These are phyloP conservation scores for Mentha longifolia DNA, from an alignment of 257 asterid species.

Conservation along the genomic window DNA sequence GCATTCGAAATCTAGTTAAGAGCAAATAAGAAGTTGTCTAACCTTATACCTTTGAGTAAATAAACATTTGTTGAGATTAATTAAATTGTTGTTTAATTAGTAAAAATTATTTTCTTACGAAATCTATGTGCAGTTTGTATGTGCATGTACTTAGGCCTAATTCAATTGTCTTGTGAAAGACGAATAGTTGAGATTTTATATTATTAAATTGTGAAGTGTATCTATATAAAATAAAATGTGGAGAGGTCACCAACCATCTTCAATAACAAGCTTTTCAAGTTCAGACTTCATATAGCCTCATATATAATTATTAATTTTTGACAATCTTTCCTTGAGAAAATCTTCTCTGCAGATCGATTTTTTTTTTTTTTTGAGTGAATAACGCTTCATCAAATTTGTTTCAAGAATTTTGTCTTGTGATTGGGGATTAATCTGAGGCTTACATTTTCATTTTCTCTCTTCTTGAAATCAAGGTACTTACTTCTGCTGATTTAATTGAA, in stretches of 20 bases:
- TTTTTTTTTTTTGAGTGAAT: no score
- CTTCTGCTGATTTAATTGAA: background rate
- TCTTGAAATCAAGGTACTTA: conserved; percentile 5
- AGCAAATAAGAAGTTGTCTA: conserved; percentile 18
- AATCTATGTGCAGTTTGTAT: conserved; percentile 6
- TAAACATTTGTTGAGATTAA: background rate
- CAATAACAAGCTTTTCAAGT: conserved; percentile 31
- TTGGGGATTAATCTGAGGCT: background rate
- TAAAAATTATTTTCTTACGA: background rate
- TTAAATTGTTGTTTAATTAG: background rate
- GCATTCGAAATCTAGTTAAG: background rate
- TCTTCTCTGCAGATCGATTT: background rate
- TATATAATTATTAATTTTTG: conserved; percentile 10
- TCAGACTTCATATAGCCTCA: conserved; percentile 29
- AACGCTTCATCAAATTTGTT: no score
- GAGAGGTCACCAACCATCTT: conserved; percentile 58
- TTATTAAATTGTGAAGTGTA: conserved; percentile 27
- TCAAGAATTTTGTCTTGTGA: background rate
- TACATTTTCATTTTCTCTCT: background rate
- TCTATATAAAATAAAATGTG: conserved; percentile 31
- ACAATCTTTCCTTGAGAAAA: conserved; percentile 9
- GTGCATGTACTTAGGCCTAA: conserved; percentile 13
- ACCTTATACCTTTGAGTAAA: conserved; percentile 1
- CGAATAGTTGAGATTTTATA: conserved; percentile 24
- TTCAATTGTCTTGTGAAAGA: conserved; percentile 26